phyloP scores from a whole-genome alignment of 305 asterid genomes.

The Ruellia speciosa region DNA sequence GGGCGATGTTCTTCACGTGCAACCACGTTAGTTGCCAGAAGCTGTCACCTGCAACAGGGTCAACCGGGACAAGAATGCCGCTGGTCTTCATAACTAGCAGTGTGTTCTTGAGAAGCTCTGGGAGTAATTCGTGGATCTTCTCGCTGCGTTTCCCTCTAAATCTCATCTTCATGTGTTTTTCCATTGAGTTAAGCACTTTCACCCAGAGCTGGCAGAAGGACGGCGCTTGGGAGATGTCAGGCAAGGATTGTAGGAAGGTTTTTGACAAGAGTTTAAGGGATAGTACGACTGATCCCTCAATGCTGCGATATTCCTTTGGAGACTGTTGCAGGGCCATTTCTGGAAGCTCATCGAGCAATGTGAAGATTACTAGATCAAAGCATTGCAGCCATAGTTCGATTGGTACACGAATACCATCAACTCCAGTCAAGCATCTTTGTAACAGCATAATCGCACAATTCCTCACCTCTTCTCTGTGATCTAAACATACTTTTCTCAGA shows the following conservation, averaged over 20 bases:
- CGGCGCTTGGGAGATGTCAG: constrained; percentile 41
- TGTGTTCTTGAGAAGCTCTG: constrained; percentile 86
- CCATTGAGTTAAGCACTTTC: constrained; percentile 50
- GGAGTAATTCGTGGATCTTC: constrained; percentile 72
- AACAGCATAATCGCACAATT: constrained; percentile 60
- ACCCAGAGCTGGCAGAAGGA: constrained; percentile 74
- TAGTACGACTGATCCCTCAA: constrained; percentile 63
- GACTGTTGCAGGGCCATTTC: constrained; percentile 58
- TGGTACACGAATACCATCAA: constrained; percentile 54
- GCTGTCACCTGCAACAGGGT: constrained; percentile 54
- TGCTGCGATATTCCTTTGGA: constrained; percentile 63
- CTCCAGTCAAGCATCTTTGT: constrained; percentile 69
- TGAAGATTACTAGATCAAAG: constrained; percentile 65
- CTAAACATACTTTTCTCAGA: constrained; percentile 65
- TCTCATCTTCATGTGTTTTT: constrained; percentile 51
- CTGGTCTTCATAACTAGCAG: constrained; percentile 66
- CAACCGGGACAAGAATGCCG: constrained; percentile 55
- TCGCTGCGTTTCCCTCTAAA: constrained; percentile 74
- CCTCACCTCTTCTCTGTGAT: constrained; percentile 76
- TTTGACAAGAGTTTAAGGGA: constrained; percentile 68
- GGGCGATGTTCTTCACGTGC: constrained; percentile 59
- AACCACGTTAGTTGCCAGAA: constrained; percentile 85
- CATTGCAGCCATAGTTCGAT: constrained; percentile 68
- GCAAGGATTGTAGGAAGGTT: constrained; percentile 54
- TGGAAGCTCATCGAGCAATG: constrained; percentile 58